These are phyloP conservation scores for Citrus sinensis DNA, from an alignment of 345 rosid species.

Conservation along the genomic window DNA sequence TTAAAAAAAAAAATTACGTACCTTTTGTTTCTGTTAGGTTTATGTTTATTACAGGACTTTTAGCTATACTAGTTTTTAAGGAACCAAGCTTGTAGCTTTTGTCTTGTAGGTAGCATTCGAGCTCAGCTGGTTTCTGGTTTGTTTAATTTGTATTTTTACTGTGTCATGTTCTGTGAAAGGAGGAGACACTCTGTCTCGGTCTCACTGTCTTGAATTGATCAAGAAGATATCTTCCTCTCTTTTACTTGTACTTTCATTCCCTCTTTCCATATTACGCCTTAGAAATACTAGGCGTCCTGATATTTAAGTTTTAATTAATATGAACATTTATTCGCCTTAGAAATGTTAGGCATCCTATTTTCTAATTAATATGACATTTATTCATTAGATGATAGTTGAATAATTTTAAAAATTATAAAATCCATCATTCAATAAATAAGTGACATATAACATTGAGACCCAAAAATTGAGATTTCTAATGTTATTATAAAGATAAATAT, in stretches of 20 bases:
- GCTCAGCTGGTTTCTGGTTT: constrained; percentile 53
- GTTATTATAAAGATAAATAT: no score
- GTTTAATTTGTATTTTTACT: constrained; percentile 1
- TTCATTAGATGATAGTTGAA: no score
- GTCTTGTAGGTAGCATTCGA: constrained; percentile 30
- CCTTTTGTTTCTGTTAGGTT: constrained; percentile 11
- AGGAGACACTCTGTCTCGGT: background rate
- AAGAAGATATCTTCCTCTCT: background rate
- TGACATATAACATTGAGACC: no score
- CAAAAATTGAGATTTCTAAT: accelerated
- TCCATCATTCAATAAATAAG: no score
- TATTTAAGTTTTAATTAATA: no score
- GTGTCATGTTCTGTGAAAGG: background rate
- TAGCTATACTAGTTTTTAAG: constrained; percentile 2
- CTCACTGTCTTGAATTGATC: background rate
- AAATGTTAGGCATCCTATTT: no score
- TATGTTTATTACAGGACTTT: background rate
- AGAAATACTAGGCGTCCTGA: no score
- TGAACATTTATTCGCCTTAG: no score
- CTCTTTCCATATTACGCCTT: no score
- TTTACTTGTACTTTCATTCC: background rate
- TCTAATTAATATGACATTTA: no score
- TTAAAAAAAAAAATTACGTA: background rate
- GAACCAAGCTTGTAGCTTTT: constrained; percentile 51
- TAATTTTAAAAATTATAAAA: no score